These are phyloP conservation scores for Zasmidium citrigriseum DNA, from an alignment of 2,329 filamentous ascomycete species.

Conservation along the genomic window DNA sequence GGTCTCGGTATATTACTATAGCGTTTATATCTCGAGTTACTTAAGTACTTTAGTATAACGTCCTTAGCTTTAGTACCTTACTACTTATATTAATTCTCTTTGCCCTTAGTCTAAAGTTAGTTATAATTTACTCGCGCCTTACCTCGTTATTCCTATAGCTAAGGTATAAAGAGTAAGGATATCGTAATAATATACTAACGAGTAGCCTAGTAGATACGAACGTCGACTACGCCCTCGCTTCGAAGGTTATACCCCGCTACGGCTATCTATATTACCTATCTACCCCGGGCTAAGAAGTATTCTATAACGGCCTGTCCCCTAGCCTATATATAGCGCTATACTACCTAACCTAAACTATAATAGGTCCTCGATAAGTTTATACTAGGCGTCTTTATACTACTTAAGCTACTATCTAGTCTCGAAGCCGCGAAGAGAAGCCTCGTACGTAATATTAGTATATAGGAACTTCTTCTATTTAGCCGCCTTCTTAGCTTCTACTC, in stretches of 20 bases:
- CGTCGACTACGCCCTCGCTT: no score
- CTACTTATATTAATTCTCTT: slow-evolving; percentile 17
- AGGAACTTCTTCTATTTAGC: slow-evolving; percentile 52
- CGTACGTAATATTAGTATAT: slow-evolving; percentile 55
- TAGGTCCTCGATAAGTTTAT: slow-evolving; percentile 57
- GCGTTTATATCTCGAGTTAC: no score
- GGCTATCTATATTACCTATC: no score
- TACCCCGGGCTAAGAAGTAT: background rate
- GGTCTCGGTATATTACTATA: no score
- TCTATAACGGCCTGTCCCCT: slow-evolving; percentile 37
- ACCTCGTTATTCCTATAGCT: no score
- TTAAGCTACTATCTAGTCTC: slow-evolving; percentile 48
- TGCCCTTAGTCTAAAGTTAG: background rate
- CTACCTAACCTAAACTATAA: slow-evolving; percentile 58
- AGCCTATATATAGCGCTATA: slow-evolving; percentile 52
- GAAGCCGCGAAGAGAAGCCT: slow-evolving; percentile 57
- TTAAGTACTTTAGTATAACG: slow-evolving; percentile 22
- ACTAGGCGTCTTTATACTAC: slow-evolving; percentile 55
- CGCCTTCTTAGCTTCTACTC: slow-evolving; percentile 43
- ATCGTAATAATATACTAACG: no score
- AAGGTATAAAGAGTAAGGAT: no score
- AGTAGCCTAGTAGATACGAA: no score
- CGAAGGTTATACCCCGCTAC: no score
- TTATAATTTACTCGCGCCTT: no score
- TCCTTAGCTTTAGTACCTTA: slow-evolving; percentile 21